Percentiles rank a stretch among this genome's conserved stretches.
Evolutionary conservation across 2,329 filamentous ascomycete genomes (phyloP).

Genomic region (Beauveria varroae): DNA sequence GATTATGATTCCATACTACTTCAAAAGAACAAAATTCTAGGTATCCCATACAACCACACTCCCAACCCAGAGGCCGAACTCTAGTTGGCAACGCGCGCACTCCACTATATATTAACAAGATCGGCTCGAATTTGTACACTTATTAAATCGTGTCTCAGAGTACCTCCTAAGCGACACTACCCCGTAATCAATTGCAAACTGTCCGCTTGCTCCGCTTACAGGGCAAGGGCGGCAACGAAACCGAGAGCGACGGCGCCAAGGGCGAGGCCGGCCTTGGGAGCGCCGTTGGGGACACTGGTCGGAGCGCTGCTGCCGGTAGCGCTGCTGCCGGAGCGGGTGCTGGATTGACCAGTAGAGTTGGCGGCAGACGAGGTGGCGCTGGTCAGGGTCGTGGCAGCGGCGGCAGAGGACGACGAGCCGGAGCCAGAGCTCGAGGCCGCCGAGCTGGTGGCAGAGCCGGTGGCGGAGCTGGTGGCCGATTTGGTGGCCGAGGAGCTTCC

Average conservation of each 20-base stretch:
- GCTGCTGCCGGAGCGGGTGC: constrained; percentile 14
- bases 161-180: neutral
- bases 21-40: neutral
- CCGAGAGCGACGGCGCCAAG: constrained; percentile 19
- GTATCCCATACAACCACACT: constrained; percentile 6
- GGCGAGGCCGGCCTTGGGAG: constrained; percentile 18
- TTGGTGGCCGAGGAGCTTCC: constrained; percentile 13
- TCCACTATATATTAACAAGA: constrained; percentile 10
- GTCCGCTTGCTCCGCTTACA: constrained; percentile 14
- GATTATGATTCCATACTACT: neutral
- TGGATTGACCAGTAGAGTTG: constrained; percentile 17
- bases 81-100: neutral
- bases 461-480: constrained; percentile 4
- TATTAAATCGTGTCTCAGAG: neutral
- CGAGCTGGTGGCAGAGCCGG: constrained; percentile 11
- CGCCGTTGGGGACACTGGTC: constrained; percentile 18
- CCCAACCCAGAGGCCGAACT: neutral
- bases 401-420: constrained; percentile 7
- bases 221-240: constrained; percentile 22
- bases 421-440: constrained; percentile 2
- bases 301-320: constrained; percentile 12
- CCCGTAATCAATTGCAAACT: neutral
- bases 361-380: constrained; percentile 17
- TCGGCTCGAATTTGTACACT: constrained; percentile 12
- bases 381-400: constrained; percentile 15